Conservation (phyloP, 371 early-diverging fungal genomes). For the Choanephora cucurbitarum region DNA sequence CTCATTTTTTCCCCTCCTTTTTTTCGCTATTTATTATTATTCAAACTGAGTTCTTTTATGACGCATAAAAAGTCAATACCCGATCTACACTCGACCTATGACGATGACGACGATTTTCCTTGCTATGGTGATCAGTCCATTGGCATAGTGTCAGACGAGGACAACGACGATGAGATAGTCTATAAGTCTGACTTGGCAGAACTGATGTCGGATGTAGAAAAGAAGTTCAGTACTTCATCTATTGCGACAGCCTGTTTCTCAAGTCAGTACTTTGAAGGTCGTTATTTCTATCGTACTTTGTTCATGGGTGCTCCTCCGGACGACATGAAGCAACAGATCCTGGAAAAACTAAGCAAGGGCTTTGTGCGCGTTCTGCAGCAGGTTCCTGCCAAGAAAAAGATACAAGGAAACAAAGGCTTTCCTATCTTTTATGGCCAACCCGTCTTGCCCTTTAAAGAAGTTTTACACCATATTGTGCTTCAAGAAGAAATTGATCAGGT, state of each 20-base stretch:
- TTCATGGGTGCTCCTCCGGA: conserved; percentile 42
- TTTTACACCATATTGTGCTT: conserved; percentile 36
- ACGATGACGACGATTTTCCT: too few species aligned
- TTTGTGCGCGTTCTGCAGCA: conserved; percentile 25
- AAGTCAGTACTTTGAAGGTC: conserved; percentile 27
- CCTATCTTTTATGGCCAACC: conserved; percentile 7
- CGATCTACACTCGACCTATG: too few species aligned
- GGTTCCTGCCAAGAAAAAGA: conserved; percentile 2
- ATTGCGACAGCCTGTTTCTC: conserved; percentile 12
- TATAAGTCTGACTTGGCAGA: conserved; percentile 21
- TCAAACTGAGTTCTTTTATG: too few species aligned
- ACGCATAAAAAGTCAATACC: too few species aligned
- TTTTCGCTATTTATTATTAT: too few species aligned
- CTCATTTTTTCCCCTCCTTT: too few species aligned
- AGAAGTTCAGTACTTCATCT: conserved; percentile 24
- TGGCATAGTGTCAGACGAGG: conserved; percentile 10
- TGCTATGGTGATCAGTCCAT: conserved; percentile 15
- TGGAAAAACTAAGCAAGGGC: conserved; percentile 40
- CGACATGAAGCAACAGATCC: conserved; percentile 32
- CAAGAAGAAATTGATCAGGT: conserved; percentile 14
- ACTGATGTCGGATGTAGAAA: conserved; percentile 17
- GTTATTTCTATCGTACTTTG: conserved; percentile 35
- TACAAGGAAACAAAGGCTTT: neutral
- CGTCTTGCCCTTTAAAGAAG: conserved; percentile 30
- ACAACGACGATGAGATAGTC: conserved; percentile 10